Evolutionary conservation across 1,284 basidiomycete genomes (phyloP).

Genomic region (Prillingera fragicola): DNA sequence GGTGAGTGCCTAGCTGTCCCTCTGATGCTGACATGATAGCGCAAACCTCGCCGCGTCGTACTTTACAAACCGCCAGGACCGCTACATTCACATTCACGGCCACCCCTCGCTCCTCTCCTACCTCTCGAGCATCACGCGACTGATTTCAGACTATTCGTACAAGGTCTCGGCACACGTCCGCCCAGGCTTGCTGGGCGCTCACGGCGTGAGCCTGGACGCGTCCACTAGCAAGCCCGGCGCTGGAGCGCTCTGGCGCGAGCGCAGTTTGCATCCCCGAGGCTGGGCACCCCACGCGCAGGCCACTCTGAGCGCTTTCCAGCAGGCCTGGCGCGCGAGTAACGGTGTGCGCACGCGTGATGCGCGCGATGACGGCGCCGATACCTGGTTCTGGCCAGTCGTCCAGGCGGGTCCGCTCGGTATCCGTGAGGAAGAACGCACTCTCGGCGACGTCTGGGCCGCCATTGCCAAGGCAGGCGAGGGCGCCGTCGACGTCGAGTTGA

Average conservation of each 20-base stretch:
- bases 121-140: conserved; percentile 69
- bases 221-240: neutral
- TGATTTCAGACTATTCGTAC: conserved; percentile 71
- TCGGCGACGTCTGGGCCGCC: conserved; percentile 50
- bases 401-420: conserved; percentile 79
- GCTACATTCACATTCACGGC: conserved; percentile 71
- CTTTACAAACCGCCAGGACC: conserved; percentile 90
- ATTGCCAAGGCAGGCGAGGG: conserved; percentile 13
- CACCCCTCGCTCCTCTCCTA: conserved; percentile 70
- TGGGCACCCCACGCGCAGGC: conserved; percentile 41
- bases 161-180: conserved; percentile 10
- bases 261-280: conserved; percentile 30
- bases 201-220: conserved; percentile 5
- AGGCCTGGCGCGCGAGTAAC: conserved; percentile 42
- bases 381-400: conserved; percentile 69
- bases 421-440: conserved; percentile 68
- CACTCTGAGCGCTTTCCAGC: conserved; percentile 45
- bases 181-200: conserved; percentile 5
- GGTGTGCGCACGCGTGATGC: conserved; percentile 35
- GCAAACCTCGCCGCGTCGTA: conserved; percentile 95
- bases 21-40: conserved; percentile 48
- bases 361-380: conserved; percentile 43
- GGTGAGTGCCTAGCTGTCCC: conserved; percentile 60
- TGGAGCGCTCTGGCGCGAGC: conserved; percentile 14
- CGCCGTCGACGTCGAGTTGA: conserved; percentile 57